Conservation (phyloP, 116 monocot genomes). For the Zostera marina region DNA sequence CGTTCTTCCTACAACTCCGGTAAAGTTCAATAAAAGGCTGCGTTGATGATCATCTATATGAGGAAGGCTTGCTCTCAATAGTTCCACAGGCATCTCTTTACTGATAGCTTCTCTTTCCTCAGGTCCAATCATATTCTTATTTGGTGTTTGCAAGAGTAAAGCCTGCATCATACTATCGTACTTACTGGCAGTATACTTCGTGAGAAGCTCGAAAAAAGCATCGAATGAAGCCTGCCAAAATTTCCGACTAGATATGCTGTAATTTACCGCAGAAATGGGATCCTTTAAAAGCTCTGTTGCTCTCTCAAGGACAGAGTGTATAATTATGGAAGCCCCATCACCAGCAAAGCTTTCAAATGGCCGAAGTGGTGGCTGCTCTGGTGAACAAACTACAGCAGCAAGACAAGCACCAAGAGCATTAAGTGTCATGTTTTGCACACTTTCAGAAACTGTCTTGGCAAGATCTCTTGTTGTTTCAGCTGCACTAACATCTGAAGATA, state of each 20-base stretch:
- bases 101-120: constrained; percentile 39
- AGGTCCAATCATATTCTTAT: constrained; percentile 10
- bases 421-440: constrained; percentile 38
- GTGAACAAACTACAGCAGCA: constrained; percentile 77
- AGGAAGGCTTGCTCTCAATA: constrained; percentile 61
- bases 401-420: constrained; percentile 71
- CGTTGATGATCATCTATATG: constrained; percentile 60
- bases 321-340: constrained; percentile 56
- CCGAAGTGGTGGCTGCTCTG: constrained; percentile 74
- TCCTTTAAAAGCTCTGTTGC: constrained; percentile 43
- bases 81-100: constrained; percentile 69
- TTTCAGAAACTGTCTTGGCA: constrained; percentile 29
- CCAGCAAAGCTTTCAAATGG: constrained; percentile 67
- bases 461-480: constrained; percentile 49
- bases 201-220: constrained; percentile 69
- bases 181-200: constrained; percentile 56
- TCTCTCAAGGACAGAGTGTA: constrained; percentile 63
- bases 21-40: constrained; percentile 39
- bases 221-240: constrained; percentile 90
- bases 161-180: constrained; percentile 63
- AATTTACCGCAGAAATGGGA: constrained; percentile 23
- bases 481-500: constrained; percentile 34
- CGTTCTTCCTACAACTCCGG: constrained; percentile 3
- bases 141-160: constrained; percentile 19
- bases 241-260: constrained; percentile 31